Percentiles rank a stretch among this genome's conserved stretches.
phyloP scores from a whole-genome alignment of 2,329 filamentous ascomycete genomes.

The Colletotrichum tofieldiae region DNA sequence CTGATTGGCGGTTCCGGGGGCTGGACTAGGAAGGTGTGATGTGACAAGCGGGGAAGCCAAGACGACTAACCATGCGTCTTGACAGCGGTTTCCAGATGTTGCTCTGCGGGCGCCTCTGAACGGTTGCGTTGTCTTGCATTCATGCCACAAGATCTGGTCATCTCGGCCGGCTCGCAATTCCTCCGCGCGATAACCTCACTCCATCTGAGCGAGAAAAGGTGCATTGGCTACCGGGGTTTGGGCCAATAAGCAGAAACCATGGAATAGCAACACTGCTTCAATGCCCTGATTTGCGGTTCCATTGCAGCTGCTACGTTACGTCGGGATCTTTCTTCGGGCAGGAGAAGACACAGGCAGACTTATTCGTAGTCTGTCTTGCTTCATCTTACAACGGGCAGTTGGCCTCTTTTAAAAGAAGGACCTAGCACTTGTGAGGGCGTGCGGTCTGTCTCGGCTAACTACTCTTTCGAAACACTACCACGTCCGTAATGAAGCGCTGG shows the following conservation, averaged over 20 bases:
- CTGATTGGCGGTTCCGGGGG: background rate
- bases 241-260: background rate
- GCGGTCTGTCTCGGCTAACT: too few species aligned
- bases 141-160: background rate
- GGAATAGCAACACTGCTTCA: background rate
- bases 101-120: background rate
- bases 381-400: background rate
- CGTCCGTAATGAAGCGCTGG: background rate
- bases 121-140: background rate
- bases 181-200: background rate
- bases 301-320: conserved; percentile 19
- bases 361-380: background rate
- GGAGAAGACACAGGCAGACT: background rate
- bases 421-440: background rate
- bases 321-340: background rate
- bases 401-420: background rate
- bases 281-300: background rate
- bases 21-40: conserved; percentile 22
- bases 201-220: background rate
- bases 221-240: background rate
- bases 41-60: conserved; percentile 19
- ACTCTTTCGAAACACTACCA: background rate
- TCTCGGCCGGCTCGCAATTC: conserved; percentile 1
- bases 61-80: background rate
- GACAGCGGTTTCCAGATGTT: background rate